A percentile compares a stretch with the other conserved stretches of the same genome.
Conservation (phyloP, 805 yeast genomes). For the Ogataea trehalophila region DNA sequence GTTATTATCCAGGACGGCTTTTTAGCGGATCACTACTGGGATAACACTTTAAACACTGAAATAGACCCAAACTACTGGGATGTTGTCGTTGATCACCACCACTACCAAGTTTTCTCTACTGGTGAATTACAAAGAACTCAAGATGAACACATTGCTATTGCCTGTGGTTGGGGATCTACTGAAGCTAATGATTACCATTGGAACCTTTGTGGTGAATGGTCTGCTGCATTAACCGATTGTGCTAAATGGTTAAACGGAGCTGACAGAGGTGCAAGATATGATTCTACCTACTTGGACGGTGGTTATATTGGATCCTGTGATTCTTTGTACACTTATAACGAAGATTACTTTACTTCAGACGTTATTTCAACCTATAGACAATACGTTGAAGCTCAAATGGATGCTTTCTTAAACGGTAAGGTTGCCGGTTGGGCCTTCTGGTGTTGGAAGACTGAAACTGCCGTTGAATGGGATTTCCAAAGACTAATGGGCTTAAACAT, state of each 20-base stretch:
- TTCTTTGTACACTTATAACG: slow-evolving; percentile 37
- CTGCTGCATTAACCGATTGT: slow-evolving; percentile 91
- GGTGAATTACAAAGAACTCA: slow-evolving; percentile 54
- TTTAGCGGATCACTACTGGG: slow-evolving; percentile 57
- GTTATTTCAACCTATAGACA: slow-evolving; percentile 55
- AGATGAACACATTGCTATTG: slow-evolving; percentile 58
- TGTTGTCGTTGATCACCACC: slow-evolving; percentile 83
- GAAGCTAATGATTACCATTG: slow-evolving; percentile 56
- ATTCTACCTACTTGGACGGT: slow-evolving; percentile 45
- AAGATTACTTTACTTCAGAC: slow-evolving; percentile 51
- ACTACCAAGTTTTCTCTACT: slow-evolving; percentile 76
- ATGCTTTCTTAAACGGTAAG: slow-evolving; percentile 51
- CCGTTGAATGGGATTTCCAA: slow-evolving; percentile 83
- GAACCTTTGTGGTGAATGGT: slow-evolving; percentile 83
- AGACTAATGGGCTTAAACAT: slow-evolving; percentile 51
- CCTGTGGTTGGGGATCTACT: slow-evolving; percentile 41
- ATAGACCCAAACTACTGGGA: slow-evolving; percentile 39
- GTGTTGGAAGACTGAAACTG: slow-evolving; percentile 85
- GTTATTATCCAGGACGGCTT: slow-evolving; percentile 77
- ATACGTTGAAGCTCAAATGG: slow-evolving; percentile 86
- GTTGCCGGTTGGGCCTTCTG: slow-evolving; percentile 89
- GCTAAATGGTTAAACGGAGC: slow-evolving; percentile 87
- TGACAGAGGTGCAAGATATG: slow-evolving; percentile 75
- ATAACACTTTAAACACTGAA: slow-evolving; percentile 42
- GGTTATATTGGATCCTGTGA: slow-evolving; percentile 59